phyloP scores from a whole-genome alignment of 1,139 yeast genomes.

The Pichia sp. region DNA sequence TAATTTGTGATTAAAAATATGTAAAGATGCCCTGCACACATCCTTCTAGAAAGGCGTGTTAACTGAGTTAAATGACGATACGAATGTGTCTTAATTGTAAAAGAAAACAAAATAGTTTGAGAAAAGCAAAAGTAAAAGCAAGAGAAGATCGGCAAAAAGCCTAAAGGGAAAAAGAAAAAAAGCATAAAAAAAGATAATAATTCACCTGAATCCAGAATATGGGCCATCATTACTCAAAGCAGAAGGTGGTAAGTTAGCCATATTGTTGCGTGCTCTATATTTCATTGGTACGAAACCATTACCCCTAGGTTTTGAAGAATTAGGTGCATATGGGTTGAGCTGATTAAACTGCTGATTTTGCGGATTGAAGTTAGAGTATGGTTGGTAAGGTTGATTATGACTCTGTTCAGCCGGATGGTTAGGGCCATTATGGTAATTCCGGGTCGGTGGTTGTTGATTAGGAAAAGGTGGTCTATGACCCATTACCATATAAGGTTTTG shows the following conservation, averaged over 20 bases:
- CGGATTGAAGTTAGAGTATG: neutral
- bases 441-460: neutral
- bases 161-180: neutral
- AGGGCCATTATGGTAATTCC: neutral
- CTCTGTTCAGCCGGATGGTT: neutral
- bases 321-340: conserved; percentile 6
- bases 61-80: neutral
- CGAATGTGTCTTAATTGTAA: neutral
- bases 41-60: neutral
- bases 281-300: conserved; percentile 13
- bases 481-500: conserved; percentile 19
- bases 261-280: conserved; percentile 8
- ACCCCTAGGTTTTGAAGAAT: neutral
- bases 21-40: neutral
- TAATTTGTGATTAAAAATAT: neutral
- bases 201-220: conserved; percentile 24
- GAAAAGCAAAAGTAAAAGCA: neutral
- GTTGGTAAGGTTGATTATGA: neutral
- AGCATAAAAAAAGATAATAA: neutral
- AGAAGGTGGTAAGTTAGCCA: conserved; percentile 14
- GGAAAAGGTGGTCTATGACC: conserved; percentile 2
- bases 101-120: neutral
- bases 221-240: conserved; percentile 24
- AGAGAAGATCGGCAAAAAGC: conserved; percentile 1
- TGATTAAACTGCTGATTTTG: neutral